Percentiles rank a stretch among this genome's conserved stretches.
phyloP scores from a whole-genome alignment of 2,329 filamentous ascomycete genomes.

The Neopestalotiopsis sp. region DNA sequence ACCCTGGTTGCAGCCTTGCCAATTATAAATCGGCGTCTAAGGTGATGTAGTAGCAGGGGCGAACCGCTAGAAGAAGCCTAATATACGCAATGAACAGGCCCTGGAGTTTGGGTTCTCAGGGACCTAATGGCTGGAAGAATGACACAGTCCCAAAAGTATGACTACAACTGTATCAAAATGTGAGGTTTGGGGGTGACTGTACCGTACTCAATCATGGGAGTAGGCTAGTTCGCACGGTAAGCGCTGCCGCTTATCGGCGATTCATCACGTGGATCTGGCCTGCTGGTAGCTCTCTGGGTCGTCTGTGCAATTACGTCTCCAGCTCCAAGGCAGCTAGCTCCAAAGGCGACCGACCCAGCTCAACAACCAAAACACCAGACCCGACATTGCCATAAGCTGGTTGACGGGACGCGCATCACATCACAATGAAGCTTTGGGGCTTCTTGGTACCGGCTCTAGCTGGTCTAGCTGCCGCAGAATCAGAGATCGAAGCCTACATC shows the following conservation, averaged over 20 bases:
- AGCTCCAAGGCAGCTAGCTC: slow-evolving; percentile 5
- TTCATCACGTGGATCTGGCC: slow-evolving; percentile 9
- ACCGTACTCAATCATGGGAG: neutral
- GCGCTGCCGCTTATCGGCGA: neutral
- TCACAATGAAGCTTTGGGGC: slow-evolving; percentile 46
- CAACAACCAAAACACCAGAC: neutral
- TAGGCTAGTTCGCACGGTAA: neutral
- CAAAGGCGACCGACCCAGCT: neutral
- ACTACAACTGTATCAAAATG: neutral
- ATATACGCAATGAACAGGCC: neutral
- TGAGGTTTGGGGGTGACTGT: neutral
- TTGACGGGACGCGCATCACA: slow-evolving; percentile 8
- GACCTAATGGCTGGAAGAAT: neutral
- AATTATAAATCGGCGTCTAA: slow-evolving; percentile 1
- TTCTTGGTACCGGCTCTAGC: slow-evolving; percentile 42
- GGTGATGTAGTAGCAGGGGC: slow-evolving; percentile 2
- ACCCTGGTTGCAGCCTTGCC: slow-evolving; percentile 9
- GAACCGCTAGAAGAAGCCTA: slow-evolving; percentile 3
- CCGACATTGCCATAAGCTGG: neutral
- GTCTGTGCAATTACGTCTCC: slow-evolving; percentile 12
- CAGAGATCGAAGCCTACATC: slow-evolving; percentile 58
- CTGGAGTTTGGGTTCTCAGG: neutral
- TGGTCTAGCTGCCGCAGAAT: slow-evolving; percentile 38
- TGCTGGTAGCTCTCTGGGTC: neutral
- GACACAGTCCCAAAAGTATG: neutral